Evolutionary conservation across 257 asterid species (phyloP).

Genomic region (Mitragyna speciosa): DNA sequence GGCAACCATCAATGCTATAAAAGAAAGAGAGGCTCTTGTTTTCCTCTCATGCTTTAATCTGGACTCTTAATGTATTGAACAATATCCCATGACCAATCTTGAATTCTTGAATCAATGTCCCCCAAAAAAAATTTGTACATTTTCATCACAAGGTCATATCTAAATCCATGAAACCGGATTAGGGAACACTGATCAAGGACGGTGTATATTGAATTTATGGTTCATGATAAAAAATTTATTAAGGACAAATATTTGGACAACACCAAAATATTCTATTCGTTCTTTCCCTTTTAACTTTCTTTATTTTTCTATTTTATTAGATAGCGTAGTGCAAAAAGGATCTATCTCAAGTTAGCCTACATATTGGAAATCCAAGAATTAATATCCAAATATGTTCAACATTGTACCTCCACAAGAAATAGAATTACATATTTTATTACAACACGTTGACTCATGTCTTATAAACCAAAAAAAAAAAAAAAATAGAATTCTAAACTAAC

Average conservation of each 20-base stretch:
- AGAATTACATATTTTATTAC: neutral
- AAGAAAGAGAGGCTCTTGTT: conserved; percentile 11
- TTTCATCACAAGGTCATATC: neutral
- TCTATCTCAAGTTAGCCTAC: too few relatives aligned
- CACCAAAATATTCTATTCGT: neutral
- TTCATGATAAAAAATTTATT: neutral
- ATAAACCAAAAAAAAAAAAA: neutral
- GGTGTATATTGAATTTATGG: neutral
- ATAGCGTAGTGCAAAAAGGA: neutral
- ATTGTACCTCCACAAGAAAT: neutral
- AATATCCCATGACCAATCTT: neutral
- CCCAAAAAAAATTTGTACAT: neutral
- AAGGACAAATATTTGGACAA: neutral
- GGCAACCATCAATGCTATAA: neutral
- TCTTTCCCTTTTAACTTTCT: too few relatives aligned
- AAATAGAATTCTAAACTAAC: neutral
- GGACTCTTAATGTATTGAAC: conserved; percentile 4
- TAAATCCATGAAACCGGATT: neutral
- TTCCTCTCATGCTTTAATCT: conserved; percentile 5
- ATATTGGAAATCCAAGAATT: neutral
- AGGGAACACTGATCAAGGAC: neutral
- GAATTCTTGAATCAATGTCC: conserved; percentile 7
- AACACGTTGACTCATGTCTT: neutral
- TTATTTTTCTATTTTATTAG: neutral
- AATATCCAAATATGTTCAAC: neutral